Conservation (phyloP, 2,329 filamentous ascomycete genomes). For the Phialophora verrucosa region DNA sequence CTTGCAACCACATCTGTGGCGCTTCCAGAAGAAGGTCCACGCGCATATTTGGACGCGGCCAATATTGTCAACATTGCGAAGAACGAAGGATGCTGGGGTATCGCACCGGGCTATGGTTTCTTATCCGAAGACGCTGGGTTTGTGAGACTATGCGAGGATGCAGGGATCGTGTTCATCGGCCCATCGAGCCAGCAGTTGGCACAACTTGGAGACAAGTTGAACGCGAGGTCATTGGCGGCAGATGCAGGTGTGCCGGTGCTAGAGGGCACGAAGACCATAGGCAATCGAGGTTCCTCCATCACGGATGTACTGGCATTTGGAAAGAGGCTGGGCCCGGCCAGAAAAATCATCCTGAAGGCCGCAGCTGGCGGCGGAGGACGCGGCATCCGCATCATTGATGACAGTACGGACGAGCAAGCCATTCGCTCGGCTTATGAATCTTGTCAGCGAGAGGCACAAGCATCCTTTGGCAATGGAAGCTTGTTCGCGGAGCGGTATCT, state of each 20-base stretch:
- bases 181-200: conserved; percentile 91
- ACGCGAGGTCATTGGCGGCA: conserved; percentile 81
- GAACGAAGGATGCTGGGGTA: conserved; percentile 94
- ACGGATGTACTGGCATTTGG: conserved; percentile 88
- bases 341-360: conserved; percentile 98
- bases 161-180: conserved; percentile 93
- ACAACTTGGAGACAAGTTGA: conserved; percentile 95
- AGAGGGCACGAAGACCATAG: conserved; percentile 82
- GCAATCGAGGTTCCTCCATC: conserved; percentile 89
- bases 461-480: conserved; percentile 95
- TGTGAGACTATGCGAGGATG: conserved; percentile 90
- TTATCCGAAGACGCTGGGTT: conserved; percentile 96
- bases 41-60: conserved; percentile 90
- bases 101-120: conserved; percentile 98
- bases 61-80: conserved; percentile 98
- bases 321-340: conserved; percentile 27
- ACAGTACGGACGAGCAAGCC: conserved; percentile 79
- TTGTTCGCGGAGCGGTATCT: conserved; percentile 99
- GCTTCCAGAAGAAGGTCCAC: conserved; percentile 95
- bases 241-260: conserved; percentile 96
- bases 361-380: conserved; percentile 96
- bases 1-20: conserved; percentile 99
- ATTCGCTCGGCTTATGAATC: conserved; percentile 73
- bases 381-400: conserved; percentile 97
- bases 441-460: conserved; percentile 95